phyloP scores from a whole-genome alignment of 495 filamentous ascomycete species.

The Corynascus novoguineensis region DNA sequence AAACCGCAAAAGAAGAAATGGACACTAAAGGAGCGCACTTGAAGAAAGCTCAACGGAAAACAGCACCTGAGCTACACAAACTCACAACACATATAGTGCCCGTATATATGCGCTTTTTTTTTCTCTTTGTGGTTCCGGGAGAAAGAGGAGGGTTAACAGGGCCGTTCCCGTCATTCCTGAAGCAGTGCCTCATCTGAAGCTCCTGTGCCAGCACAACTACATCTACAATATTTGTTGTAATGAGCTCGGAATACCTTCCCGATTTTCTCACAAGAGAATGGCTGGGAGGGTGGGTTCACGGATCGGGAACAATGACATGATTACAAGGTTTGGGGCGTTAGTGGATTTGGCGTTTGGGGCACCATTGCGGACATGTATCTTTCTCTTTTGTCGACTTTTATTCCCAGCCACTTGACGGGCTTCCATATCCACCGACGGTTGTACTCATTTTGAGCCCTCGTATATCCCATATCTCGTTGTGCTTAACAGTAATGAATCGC shows the following conservation, averaged over 20 bases:
- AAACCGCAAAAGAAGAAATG: conserved; percentile 40
- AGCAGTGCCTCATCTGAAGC: not conserved
- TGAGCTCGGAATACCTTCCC: conserved; percentile 1
- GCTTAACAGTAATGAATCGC: not conserved
- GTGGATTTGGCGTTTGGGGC: conserved; percentile 4
- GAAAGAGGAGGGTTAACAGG: not conserved
- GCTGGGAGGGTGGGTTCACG: not conserved
- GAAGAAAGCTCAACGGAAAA: not conserved
- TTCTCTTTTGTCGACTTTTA: not conserved
- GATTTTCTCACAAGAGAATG: not conserved
- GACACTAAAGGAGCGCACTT: conserved; percentile 34
- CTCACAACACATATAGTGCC: not conserved
- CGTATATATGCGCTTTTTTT: conserved; percentile 8
- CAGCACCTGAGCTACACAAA: not conserved
- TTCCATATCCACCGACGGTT: not conserved
- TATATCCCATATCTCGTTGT: too few relatives aligned
- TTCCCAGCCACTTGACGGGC: not conserved
- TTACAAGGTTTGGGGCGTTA: conserved; percentile 8
- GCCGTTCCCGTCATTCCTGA: not conserved
- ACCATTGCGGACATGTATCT: not conserved
- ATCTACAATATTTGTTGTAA: not conserved
- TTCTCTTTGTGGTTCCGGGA: not conserved
- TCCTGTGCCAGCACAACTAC: not conserved
- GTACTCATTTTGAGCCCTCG: not conserved
- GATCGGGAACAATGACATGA: conserved; percentile 1